Conservation (phyloP, 2,329 filamentous ascomycete genomes). For the Stachybotrys echinatus region DNA sequence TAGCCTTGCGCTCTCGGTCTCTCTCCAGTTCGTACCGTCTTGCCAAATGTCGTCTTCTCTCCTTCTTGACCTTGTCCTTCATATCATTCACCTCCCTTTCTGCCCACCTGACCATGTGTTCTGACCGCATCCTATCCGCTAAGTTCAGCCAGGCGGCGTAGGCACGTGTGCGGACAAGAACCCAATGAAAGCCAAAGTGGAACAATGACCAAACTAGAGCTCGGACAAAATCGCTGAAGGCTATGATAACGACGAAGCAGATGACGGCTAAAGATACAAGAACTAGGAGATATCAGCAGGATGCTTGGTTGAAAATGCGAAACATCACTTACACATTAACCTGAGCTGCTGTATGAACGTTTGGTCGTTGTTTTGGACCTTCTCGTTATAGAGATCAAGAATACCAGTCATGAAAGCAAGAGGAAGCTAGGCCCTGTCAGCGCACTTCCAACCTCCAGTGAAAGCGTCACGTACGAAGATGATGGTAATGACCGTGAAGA, state of each 20-base stretch:
- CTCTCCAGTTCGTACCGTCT: background rate
- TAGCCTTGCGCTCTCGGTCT: background rate
- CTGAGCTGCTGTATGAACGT: constrained; percentile 10
- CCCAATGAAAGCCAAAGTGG: constrained; percentile 5
- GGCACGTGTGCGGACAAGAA: constrained; percentile 5
- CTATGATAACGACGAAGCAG: constrained; percentile 3
- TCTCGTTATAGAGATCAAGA: constrained; percentile 23
- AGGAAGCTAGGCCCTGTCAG: constrained; percentile 13
- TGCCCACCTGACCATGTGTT: constrained; percentile 2
- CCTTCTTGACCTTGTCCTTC: constrained; percentile 1
- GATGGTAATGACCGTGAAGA: constrained; percentile 26
- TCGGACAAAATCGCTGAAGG: constrained; percentile 5
- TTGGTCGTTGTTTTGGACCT: constrained; percentile 5
- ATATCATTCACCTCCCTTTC: constrained; percentile 3
- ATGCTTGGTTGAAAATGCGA: background rate
- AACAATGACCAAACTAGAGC: constrained; percentile 1
- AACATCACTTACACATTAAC: constrained; percentile 11
- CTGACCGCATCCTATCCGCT: background rate
- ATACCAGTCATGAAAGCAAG: constrained; percentile 21
- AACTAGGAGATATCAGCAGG: background rate
- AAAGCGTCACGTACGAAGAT: constrained; percentile 19
- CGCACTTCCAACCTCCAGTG: no score
- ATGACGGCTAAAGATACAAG: constrained; percentile 7
- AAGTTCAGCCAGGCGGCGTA: constrained; percentile 5
- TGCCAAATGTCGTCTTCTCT: constrained; percentile 1